phyloP scores from a whole-genome alignment of 2,329 filamentous ascomycete species.

The Karstenula rhodostoma region DNA sequence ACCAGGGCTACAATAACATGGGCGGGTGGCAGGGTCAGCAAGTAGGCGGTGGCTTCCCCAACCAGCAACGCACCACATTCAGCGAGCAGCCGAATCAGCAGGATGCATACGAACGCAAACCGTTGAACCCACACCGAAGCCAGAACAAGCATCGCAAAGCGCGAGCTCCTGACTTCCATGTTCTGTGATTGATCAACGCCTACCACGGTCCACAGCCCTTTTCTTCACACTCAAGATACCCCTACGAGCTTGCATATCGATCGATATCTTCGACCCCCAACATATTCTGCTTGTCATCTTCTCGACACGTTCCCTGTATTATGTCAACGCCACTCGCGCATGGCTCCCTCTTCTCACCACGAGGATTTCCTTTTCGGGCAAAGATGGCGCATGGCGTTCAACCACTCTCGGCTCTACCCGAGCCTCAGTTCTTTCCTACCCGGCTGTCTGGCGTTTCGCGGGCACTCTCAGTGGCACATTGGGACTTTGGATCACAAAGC shows the following conservation, averaged over 20 bases:
- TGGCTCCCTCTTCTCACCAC: background rate
- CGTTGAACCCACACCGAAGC: slow-evolving; percentile 91
- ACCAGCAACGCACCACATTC: slow-evolving; percentile 65
- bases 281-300: background rate
- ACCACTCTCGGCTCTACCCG: background rate
- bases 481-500: background rate
- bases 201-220: background rate
- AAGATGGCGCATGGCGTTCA: slow-evolving; percentile 4
- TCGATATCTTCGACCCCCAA: background rate
- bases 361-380: background rate
- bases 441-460: background rate
- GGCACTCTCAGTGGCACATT: background rate
- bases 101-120: slow-evolving; percentile 94
- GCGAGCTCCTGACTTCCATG: slow-evolving; percentile 88
- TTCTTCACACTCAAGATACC: background rate
- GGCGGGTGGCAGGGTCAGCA: slow-evolving; percentile 27
- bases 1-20: slow-evolving; percentile 19
- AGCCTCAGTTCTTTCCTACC: background rate
- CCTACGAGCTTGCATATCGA: background rate
- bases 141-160: slow-evolving; percentile 81
- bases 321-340: background rate
- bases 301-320: background rate
- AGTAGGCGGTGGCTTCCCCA: slow-evolving; percentile 56
- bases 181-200: slow-evolving; percentile 59
- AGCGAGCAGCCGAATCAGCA: slow-evolving; percentile 69